These are phyloP conservation scores for Candida qinlingensis DNA, from an alignment of 805 yeast genomes.

Conservation along the genomic window DNA sequence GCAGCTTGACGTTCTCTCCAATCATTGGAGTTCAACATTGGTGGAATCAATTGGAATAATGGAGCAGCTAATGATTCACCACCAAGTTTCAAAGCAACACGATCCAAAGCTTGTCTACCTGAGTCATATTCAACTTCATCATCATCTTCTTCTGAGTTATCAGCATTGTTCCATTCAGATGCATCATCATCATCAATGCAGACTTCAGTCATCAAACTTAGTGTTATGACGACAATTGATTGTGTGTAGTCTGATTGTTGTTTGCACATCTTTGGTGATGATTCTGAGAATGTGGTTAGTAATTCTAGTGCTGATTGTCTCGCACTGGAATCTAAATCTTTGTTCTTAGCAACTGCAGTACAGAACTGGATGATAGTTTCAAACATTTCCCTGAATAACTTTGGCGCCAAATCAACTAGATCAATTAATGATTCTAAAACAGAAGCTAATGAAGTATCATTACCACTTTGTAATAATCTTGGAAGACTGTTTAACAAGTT, in stretches of 20 bases:
- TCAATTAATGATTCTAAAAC: constrained; percentile 90
- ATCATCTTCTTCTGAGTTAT: constrained; percentile 73
- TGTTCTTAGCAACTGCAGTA: constrained; percentile 75
- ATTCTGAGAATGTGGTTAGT: constrained; percentile 85
- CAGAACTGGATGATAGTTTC: constrained; percentile 82
- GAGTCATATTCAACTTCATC: constrained; percentile 84
- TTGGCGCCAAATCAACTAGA: constrained; percentile 89
- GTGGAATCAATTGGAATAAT: constrained; percentile 79
- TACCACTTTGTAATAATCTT: constrained; percentile 70
- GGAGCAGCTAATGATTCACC: constrained; percentile 84
- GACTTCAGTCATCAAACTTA: constrained; percentile 88
- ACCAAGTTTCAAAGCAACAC: constrained; percentile 77
- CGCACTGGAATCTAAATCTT: constrained; percentile 71
- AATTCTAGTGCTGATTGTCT: constrained; percentile 86
- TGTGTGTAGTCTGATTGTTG: constrained; percentile 66
- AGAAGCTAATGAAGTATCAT: constrained; percentile 74
- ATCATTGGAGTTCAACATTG: constrained; percentile 64
- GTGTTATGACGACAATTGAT: constrained; percentile 64
- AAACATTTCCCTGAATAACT: constrained; percentile 88
- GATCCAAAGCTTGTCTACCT: constrained; percentile 91
- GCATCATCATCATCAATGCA: constrained; percentile 86
- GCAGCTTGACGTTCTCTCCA: constrained; percentile 99
- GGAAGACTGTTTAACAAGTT: constrained; percentile 82
- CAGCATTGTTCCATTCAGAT: constrained; percentile 79
- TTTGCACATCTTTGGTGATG: constrained; percentile 93